Base-by-base conservation (phyloP, 2,329 filamentous ascomycete species). In the Neofusicoccum parvum region DNA sequence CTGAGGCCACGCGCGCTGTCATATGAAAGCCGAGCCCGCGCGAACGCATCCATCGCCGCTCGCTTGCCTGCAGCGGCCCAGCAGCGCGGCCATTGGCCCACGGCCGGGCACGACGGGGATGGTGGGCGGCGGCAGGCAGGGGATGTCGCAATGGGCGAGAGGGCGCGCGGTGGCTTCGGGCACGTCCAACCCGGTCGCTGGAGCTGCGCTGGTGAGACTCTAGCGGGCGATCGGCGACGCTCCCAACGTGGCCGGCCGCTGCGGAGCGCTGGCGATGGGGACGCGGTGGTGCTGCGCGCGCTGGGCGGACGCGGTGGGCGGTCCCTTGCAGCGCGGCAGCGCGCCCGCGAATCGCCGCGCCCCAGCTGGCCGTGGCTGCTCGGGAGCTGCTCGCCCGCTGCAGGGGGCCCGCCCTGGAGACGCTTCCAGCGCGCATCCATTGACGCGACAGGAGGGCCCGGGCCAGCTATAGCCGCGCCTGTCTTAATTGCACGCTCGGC, bases 141-240 rank as follows among this genome's bases (percentile, higher is more conserved):
- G 53, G 37, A 20, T 46, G 56, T 48, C 56, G 43, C 56, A 37
- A 46, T 17, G 43, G 48, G 54, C 37, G n/a, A n/a, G 36, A 12
- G 11, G n/a, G 51, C 37, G 34, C 10, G 10, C 5, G 14, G 36
- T 27, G 23, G 17, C 20, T 11, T 37, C 20, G 27, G 36, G 54
- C 54, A 32, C 54, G 27, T n/a, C 54, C 54, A 59, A 59, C 43
- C 56, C 27, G 56, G 54, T 59, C 54, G 41, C 39, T 59, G 54
- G 54, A 56, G 51, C 37, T 27, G 34, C 36, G 9, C 5, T 59
- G 39, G 56, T 60, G 56, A 60, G 56, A 60, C 56, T 60, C 56
- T 60, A 60, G 56, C 56, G 56, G 56, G 41, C 56, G 56, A 60
- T 60, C 56, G 27, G n/a, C 41, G n/a, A 20, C 23, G 34, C 34